Evolutionary conservation across 257 asterid genomes (phyloP).

Genomic region (Solanum virginianum): DNA sequence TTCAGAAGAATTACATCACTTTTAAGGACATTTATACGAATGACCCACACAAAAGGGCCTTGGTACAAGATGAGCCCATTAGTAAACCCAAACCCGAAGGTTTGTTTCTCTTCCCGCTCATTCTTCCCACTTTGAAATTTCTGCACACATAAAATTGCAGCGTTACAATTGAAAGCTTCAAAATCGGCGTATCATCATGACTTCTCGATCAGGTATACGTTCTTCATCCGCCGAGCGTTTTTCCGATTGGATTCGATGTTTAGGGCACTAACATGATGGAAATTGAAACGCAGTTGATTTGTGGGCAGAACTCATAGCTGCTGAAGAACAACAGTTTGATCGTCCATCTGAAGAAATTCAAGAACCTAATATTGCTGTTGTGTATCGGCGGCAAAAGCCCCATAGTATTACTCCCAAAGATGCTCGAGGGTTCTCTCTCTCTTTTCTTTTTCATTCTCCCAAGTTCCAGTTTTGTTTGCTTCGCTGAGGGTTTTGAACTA

Average conservation of each 20-base stretch:
- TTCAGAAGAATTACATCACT: too few relatives aligned
- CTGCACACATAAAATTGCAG: not conserved
- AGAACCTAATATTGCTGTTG: constrained; percentile 35
- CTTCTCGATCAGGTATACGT: constrained; percentile 7
- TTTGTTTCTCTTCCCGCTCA: not conserved
- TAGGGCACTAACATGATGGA: not conserved
- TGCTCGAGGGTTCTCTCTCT: constrained; percentile 21
- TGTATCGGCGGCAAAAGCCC: constrained; percentile 33
- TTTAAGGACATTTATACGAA: too few relatives aligned
- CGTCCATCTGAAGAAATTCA: constrained; percentile 3
- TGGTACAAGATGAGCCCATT: not conserved
- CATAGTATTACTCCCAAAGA: constrained; percentile 9
- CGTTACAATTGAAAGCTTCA: not conserved
- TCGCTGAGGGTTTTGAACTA: not conserved
- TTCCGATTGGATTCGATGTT: not conserved
- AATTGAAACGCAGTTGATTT: constrained; percentile 27
- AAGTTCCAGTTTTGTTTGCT: not conserved
- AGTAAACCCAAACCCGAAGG: not conserved
- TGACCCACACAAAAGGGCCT: not conserved
- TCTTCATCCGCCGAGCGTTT: not conserved
- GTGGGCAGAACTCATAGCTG: constrained; percentile 44
- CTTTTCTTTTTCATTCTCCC: not conserved
- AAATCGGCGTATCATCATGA: not conserved
- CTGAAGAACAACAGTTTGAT: constrained; percentile 20
- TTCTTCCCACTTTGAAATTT: not conserved